Percentiles rank a stretch among this genome's conserved stretches.
phyloP scores from a whole-genome alignment of 371 early-diverging fungal species.

The Dichotomocladium elegans region DNA sequence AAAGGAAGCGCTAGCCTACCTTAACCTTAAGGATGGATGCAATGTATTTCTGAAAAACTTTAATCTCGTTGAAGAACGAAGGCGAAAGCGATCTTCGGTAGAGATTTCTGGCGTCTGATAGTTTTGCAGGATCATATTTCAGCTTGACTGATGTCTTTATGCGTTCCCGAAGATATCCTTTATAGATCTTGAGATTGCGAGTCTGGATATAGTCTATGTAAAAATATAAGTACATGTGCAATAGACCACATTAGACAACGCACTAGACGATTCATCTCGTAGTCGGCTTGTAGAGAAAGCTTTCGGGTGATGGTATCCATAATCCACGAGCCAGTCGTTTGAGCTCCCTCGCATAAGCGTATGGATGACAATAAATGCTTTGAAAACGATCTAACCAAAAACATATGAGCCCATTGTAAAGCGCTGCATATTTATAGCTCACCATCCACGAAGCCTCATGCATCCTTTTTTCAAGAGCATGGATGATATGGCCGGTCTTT shows the following conservation, averaged over 20 bases:
- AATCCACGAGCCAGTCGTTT: slow-evolving; percentile 67
- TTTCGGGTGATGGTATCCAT: slow-evolving; percentile 47
- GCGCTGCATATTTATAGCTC: slow-evolving; percentile 12
- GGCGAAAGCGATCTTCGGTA: slow-evolving; percentile 58
- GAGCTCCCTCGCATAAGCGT: slow-evolving; percentile 81
- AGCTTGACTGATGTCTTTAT: slow-evolving; percentile 69
- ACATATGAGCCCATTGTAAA: slow-evolving; percentile 17
- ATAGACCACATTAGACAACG: background rate
- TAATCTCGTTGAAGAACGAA: slow-evolving; percentile 74
- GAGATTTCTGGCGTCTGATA: slow-evolving; percentile 47
- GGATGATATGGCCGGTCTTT: slow-evolving; percentile 59
- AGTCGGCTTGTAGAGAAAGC: slow-evolving; percentile 58
- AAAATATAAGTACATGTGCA: slow-evolving; percentile 17
- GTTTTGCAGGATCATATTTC: slow-evolving; percentile 69
- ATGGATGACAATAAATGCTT: slow-evolving; percentile 83
- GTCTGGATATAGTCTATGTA: slow-evolving; percentile 43
- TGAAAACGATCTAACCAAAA: slow-evolving; percentile 76
- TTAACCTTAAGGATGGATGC: slow-evolving; percentile 72
- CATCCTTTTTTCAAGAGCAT: slow-evolving; percentile 53
- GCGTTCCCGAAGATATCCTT: slow-evolving; percentile 81
- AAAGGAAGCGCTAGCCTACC: slow-evolving; percentile 39
- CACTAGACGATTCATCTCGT: slow-evolving; percentile 60
- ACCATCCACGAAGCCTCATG: slow-evolving; percentile 83
- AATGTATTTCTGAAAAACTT: slow-evolving; percentile 79
- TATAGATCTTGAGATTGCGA: slow-evolving; percentile 79